These are phyloP conservation scores for Psilocybe cyanescens DNA, from an alignment of 768 basidiomycete species.

Conservation along the genomic window DNA sequence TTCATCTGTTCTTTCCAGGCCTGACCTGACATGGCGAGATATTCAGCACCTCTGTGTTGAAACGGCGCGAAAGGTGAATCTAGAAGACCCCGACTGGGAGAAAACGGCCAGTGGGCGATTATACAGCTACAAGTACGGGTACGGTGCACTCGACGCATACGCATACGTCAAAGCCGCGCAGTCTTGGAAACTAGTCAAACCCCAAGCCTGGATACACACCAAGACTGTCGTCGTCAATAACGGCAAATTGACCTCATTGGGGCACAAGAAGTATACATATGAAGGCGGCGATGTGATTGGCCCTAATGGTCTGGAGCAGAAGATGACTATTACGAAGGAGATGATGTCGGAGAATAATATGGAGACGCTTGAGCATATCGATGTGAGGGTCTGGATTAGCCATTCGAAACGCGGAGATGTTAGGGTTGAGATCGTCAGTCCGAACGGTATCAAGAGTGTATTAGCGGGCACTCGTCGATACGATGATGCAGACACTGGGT, in stretches of 20 bases:
- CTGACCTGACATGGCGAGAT: slow-evolving; percentile 97
- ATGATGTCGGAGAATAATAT: slow-evolving; percentile 77
- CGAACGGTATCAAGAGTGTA: slow-evolving; percentile 82
- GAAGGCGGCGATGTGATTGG: slow-evolving; percentile 69
- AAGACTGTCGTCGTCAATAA: slow-evolving; percentile 67
- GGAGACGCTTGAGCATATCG: slow-evolving; percentile 89
- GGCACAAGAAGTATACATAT: slow-evolving; percentile 48
- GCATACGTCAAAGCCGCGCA: slow-evolving; percentile 78
- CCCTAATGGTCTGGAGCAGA: slow-evolving; percentile 61
- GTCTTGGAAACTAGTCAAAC: slow-evolving; percentile 85
- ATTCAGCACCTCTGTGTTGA: slow-evolving; percentile 86
- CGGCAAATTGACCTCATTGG: slow-evolving; percentile 49
- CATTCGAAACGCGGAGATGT: slow-evolving; percentile 89
- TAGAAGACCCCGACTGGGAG: slow-evolving; percentile 93
- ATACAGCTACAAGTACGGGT: slow-evolving; percentile 92
- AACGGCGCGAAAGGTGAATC: slow-evolving; percentile 80
- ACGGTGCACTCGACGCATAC: slow-evolving; percentile 86
- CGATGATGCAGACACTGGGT: slow-evolving; percentile 73
- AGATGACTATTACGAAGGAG: slow-evolving; percentile 64
- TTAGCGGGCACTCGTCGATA: slow-evolving; percentile 71
- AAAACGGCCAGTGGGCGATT: slow-evolving; percentile 66
- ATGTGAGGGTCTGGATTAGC: slow-evolving; percentile 88
- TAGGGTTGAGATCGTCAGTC: slow-evolving; percentile 85
- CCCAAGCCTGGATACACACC: slow-evolving; percentile 89
- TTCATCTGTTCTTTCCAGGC: slow-evolving; percentile 44